Evolutionary conservation across 352 stramenopile species (phyloP), one percentile per base, ranked within the genome.

Genomic region (Globisporangium okanoganense): DNA sequence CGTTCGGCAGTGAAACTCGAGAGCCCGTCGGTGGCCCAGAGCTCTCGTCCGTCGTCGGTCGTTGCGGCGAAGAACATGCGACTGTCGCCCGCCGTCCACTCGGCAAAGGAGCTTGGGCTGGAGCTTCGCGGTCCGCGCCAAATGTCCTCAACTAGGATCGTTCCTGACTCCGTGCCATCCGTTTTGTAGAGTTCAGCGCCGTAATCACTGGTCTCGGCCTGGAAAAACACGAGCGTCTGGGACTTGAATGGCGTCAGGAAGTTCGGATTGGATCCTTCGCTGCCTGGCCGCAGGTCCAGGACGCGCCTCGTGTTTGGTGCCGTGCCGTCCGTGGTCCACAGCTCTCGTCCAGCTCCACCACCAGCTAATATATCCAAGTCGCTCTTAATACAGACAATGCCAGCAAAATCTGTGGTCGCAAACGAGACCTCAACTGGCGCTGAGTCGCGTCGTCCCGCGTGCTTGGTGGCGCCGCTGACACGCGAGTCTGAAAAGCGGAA

Each of bases 401-500:
- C 87, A 18, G 85, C 87, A 62, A 95, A 95, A 2, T 82, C 61
- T 3, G 65, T 47, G 10, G 69, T 75, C 10, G 61, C 45, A 25
- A 72, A 71, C 0, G 56, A 71, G 13, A 68, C 64, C 44, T 83
- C 78, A 2, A 68, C 20, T 0, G 69, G 50, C 27, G 75, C 65
- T 7, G 70, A 79, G 49, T 87, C 76, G 12, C 60, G 64, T 16
- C 68, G 73, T 7, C 79, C 82, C 2, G 81, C 82, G 64, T 91
- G 74, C 59, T 95, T 89, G 49, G 82, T 78, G 2, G 73, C 77
- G 0, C 76, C 76, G 12, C 81, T 96, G 18, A 54, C 38, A 18
- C 18, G 25, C 33, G 82, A 94, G 63, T 96, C 87, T 7, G 81
- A 66, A 50, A 96, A 92, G 40, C 86, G 82, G 58, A 96, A 96